Conservation (phyloP, 139 green algal species). For the Micractinium sp. region DNA sequence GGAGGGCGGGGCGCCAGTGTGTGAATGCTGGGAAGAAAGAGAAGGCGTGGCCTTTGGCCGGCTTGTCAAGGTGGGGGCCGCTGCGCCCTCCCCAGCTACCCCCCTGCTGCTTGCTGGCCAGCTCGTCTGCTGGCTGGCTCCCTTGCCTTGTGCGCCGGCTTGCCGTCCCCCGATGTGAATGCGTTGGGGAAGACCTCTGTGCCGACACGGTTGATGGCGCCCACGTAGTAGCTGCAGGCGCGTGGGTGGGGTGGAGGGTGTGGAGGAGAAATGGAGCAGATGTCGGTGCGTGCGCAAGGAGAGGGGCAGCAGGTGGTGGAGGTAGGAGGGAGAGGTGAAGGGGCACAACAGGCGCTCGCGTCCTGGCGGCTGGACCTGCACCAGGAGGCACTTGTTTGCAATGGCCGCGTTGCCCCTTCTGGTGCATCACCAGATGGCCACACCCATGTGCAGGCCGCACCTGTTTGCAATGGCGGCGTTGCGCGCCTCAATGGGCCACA, state of each 20-base stretch:
- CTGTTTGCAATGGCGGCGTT: slow-evolving; percentile 92
- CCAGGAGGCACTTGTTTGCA: too few species aligned
- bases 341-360: too few species aligned
- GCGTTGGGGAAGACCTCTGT: slow-evolving; percentile 93
- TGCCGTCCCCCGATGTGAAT: slow-evolving; percentile 94
- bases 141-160: slow-evolving; percentile 85
- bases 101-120: too few species aligned
- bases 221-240: slow-evolving; percentile 25
- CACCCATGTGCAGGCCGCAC: background rate
- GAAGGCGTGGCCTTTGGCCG: too few species aligned
- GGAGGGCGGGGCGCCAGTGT: background rate
- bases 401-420: too few species aligned
- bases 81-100: background rate
- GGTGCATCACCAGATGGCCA: too few species aligned
- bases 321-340: too few species aligned
- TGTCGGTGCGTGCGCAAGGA: too few species aligned
- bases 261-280: too few species aligned
- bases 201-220: slow-evolving; percentile 93
- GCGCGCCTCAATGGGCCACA: slow-evolving; percentile 89
- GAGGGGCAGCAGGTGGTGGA: too few species aligned
- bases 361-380: too few species aligned
- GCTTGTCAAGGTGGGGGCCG: background rate
- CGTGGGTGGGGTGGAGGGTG: background rate
- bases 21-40: background rate
- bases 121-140: too few species aligned